Evolutionary conservation across 129 eudicot species (phyloP), one percentile per base, ranked within the genome.

Genomic region (Calendula officinalis): DNA sequence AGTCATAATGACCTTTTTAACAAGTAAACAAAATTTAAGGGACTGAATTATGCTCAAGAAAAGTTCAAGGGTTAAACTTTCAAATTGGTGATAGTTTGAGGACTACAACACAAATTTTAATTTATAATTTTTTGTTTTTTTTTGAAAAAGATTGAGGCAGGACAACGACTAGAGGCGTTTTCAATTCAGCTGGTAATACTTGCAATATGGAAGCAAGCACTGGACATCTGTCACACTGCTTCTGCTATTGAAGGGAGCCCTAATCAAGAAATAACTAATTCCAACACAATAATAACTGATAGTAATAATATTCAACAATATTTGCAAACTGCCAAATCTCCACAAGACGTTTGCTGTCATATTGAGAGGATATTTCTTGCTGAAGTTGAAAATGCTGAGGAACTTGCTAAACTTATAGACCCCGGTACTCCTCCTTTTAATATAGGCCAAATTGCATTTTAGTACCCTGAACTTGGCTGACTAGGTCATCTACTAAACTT

Each of bases 131-230:
- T 49, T 57, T 27, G 53, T 47, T 46, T 36, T 47, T 52, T 58
- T 4, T 27, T 17, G 43, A 49, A 51, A 70, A 65, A 92, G 98
- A 71, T 68, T 8, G 91, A 72, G 69, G 85, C 82, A 22, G 85
- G 83, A 38, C 78, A 69, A 59, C 71, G 70, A 36, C 72, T 92
- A 40, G 98, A 92, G 45, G 98, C 98, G 34, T 88, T 88, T 58
- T 92, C 98, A 4, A 52, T 92, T 69, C 96, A 92, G 81, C 96
- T 92, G 62, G 95, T 92, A 64, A 85, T 81, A 61, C 95, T 92
- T 76, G 98, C 96, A 15, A 83, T 88, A 57, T 92, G 98, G 96
- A 92, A 88, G 80, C 98, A 92, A 75, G 96, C 98, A 55, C 67
- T 92, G 42, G 85, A 92, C 75, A 85, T 88, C 34, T 88, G 96